These are phyloP conservation scores for Fusarium metavorans DNA, from an alignment of 2,329 filamentous ascomycete species.

Conservation along the genomic window DNA sequence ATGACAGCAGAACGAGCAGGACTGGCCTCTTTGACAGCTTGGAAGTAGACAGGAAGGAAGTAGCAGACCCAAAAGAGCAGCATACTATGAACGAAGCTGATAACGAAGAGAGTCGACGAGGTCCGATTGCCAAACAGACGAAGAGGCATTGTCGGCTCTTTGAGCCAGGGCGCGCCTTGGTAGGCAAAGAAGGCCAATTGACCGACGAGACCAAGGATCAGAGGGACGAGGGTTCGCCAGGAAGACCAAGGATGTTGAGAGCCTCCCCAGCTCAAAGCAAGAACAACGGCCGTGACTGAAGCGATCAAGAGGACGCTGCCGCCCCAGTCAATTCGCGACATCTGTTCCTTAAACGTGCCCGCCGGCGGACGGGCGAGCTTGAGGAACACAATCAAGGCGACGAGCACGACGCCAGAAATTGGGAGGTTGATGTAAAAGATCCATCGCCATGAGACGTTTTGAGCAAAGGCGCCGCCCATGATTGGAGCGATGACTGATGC, in stretches of 20 bases:
- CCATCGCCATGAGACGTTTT: conserved; percentile 55
- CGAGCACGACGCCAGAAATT: conserved; percentile 39
- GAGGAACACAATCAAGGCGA: conserved; percentile 40
- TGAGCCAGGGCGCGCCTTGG: conserved; percentile 43
- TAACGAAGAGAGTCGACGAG: conserved; percentile 26
- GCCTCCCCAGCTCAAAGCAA: conserved; percentile 66
- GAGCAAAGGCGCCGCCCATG: conserved; percentile 44
- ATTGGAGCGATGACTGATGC: conserved; percentile 51
- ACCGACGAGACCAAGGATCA: conserved; percentile 57
- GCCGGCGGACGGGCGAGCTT: conserved; percentile 35
- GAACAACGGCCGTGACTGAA: conserved; percentile 55
- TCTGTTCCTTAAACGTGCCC: conserved; percentile 7
- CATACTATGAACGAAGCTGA: conserved; percentile 39
- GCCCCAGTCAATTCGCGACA: conserved; percentile 52
- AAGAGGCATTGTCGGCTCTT: conserved; percentile 55
- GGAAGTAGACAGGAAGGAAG: conserved; percentile 63
- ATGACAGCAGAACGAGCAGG: conserved; percentile 49
- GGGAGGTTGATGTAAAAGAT: conserved; percentile 58
- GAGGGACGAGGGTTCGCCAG: conserved; percentile 59
- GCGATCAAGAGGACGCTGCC: conserved; percentile 56
- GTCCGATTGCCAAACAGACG: conserved; percentile 60
- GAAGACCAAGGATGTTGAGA: conserved; percentile 61
- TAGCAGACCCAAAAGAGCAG: conserved; percentile 53
- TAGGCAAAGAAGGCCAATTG: conserved; percentile 52
- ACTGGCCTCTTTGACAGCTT: conserved; percentile 52